These are phyloP conservation scores for Adansonia rubrostipa DNA, from an alignment of 441 rosid species.

Conservation along the genomic window DNA sequence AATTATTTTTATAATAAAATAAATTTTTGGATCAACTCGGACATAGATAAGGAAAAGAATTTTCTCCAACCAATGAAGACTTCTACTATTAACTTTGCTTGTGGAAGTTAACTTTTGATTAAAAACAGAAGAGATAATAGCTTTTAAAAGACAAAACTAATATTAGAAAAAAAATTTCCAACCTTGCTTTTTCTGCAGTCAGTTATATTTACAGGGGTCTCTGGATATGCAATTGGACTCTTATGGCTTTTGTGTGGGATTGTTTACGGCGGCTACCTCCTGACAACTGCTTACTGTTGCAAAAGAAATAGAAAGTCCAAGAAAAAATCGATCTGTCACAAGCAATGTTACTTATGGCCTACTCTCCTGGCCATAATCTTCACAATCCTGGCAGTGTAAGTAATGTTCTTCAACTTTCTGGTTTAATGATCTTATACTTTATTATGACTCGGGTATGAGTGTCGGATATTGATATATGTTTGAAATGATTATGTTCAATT, in stretches of 20 bases:
- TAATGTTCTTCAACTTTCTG: not conserved
- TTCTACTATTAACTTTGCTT: no score
- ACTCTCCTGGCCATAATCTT: constrained; percentile 43
- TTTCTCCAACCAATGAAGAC: no score
- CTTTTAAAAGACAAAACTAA: no score
- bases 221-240: constrained; percentile 56
- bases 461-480: no score
- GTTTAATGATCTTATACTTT: not conserved
- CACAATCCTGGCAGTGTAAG: constrained; percentile 65
- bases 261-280: constrained; percentile 40
- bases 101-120: no score
- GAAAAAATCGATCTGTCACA: constrained; percentile 33
- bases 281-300: constrained; percentile 33
- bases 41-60: no score
- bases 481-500: no score
- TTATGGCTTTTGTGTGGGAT: constrained; percentile 62
- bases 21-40: no score
- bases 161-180: no score
- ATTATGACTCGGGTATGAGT: no score
- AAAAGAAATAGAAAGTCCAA: constrained; percentile 37
- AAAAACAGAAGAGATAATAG: no score
- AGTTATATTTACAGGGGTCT: constrained; percentile 56
- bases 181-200: constrained; percentile 48
- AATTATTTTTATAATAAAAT: no score
- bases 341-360: constrained; percentile 44